phyloP scores from a whole-genome alignment of 192 early-diverging fungal genomes.

The Neocallimastix lanati region DNA sequence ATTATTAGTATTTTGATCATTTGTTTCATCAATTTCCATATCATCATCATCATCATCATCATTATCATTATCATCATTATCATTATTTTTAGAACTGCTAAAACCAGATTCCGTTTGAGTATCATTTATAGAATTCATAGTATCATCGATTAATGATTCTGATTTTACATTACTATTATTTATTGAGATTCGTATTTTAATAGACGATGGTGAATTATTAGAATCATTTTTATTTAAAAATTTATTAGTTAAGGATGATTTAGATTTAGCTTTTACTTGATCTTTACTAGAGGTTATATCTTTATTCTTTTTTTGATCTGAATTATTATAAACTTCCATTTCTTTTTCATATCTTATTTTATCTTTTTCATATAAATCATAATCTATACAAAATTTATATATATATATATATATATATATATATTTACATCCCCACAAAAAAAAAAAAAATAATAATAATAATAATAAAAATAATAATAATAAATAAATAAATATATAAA shows the following conservation, averaged over 20 bases:
- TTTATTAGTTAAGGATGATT: no score
- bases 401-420: no score
- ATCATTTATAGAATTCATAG: neutral
- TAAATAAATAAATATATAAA: no score
- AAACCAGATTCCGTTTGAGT: neutral
- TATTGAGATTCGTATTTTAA: neutral
- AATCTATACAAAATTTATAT: no score
- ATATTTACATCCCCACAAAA: no score
- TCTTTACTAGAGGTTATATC: neutral
- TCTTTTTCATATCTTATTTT: neutral
- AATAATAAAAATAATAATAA: no score
- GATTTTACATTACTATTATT: neutral
- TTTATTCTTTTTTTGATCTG: neutral
- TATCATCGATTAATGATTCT: neutral
- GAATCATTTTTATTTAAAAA: no score
- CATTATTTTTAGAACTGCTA: no score
- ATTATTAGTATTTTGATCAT: no score
- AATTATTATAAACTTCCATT: neutral
- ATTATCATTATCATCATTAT: neutral
- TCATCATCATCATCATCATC: neutral
- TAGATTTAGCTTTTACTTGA: no score
- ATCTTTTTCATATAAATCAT: neutral
- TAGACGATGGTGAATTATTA: neutral
- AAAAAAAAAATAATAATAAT: no score
- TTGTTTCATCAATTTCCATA: neutral